A percentile compares a stretch with the other conserved stretches of the same genome.
phyloP scores from a whole-genome alignment of 2,329 filamentous ascomycete genomes.

The Epichloe uncinata region DNA sequence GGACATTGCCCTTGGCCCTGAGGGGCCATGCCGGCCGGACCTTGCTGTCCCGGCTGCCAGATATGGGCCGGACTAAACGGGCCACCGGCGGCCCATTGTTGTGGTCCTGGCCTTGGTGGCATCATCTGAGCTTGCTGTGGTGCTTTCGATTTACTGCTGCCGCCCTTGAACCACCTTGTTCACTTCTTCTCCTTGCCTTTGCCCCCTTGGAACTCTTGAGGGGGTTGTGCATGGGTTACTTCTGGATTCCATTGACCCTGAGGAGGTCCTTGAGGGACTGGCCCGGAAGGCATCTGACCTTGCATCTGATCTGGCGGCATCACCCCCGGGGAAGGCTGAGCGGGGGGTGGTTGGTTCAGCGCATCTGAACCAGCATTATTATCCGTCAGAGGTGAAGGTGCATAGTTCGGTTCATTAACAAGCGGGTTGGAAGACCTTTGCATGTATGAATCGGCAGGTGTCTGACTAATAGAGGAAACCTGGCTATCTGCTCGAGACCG shows the following conservation, averaged over 20 bases:
- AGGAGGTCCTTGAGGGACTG: not conserved
- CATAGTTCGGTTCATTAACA: not conserved
- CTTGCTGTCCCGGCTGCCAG: constrained; percentile 6
- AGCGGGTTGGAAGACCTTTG: constrained; percentile 7
- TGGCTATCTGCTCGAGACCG: constrained; percentile 8
- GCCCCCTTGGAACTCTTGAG: not conserved
- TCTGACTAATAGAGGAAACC: constrained; percentile 8
- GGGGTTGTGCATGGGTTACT: not conserved
- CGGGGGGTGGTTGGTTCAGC: not conserved
- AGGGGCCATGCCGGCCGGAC: not conserved
- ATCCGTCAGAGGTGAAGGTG: constrained; percentile 4
- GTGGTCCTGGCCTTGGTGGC: constrained; percentile 2
- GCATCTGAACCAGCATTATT: not conserved
- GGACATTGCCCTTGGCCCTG: not conserved
- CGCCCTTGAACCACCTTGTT: constrained; percentile 18
- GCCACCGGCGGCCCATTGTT: not conserved
- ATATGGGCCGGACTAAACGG: constrained; percentile 1
- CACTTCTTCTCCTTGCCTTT: constrained; percentile 16
- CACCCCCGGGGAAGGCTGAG: too few species aligned
- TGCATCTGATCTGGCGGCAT: too few species aligned
- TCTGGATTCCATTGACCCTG: not conserved
- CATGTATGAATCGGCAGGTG: constrained; percentile 7
- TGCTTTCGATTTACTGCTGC: constrained; percentile 2
- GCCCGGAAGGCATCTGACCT: not conserved
- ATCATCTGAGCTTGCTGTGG: constrained; percentile 2